Conservation (phyloP, 768 basidiomycete genomes). For the Panaeolus papilionaceus region DNA sequence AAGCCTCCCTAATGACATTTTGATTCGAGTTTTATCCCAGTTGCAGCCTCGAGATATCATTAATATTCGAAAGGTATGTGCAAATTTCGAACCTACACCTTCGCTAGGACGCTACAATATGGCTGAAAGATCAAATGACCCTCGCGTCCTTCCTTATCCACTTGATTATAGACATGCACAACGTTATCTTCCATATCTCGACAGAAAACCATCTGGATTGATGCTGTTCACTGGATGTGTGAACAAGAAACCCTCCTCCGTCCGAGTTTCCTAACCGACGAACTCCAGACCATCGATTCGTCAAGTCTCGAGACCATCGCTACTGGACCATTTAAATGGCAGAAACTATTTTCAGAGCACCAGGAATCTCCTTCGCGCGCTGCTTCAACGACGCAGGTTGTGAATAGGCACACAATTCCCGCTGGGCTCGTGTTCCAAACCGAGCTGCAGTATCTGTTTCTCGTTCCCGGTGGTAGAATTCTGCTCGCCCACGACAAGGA, state of each 20-base stretch:
- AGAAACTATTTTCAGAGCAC: not conserved
- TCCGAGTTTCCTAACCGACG: not conserved
- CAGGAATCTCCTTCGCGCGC: not conserved
- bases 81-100: not conserved
- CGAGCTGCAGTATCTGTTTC: not conserved
- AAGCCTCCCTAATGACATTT: not conserved
- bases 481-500: not conserved
- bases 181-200: not conserved
- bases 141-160: too few relatives aligned
- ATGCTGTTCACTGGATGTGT: not conserved
- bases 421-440: not conserved
- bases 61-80: not conserved
- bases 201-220: not conserved
- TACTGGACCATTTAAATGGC: not conserved
- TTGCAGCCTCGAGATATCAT: conserved; percentile 1
- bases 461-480: not conserved
- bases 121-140: too few relatives aligned
- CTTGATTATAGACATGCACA: not conserved
- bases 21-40: not conserved
- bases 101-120: not conserved
- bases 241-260: not conserved
- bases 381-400: not conserved
- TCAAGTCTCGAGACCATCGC: not conserved
- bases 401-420: not conserved
- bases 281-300: not conserved